Conservation (phyloP, 495 filamentous ascomycete species). For the Zalerion maritima region DNA sequence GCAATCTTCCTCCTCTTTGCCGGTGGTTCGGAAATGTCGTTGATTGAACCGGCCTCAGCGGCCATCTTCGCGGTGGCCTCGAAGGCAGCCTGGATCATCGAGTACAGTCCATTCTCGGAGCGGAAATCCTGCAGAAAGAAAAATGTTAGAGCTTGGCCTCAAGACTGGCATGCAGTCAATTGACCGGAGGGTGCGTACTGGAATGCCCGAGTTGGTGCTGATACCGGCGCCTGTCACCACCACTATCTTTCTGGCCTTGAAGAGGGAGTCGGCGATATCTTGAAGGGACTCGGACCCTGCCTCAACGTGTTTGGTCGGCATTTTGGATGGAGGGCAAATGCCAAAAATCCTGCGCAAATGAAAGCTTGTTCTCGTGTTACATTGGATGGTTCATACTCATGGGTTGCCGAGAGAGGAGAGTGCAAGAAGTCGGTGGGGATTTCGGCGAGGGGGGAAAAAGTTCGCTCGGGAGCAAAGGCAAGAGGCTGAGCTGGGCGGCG, state of each 20-base stretch:
- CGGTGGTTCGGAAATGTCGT: constrained; percentile 1
- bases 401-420: too few species aligned
- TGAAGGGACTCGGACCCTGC: constrained; percentile 35
- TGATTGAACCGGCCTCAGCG: too few species aligned
- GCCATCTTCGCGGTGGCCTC: constrained; percentile 28
- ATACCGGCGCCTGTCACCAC: constrained; percentile 59
- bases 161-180: background rate
- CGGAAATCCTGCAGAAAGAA: constrained; percentile 48
- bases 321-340: constrained; percentile 15
- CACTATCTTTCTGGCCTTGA: constrained; percentile 46
- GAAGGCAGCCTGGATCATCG: constrained; percentile 50
- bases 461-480: too few species aligned
- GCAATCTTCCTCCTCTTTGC: constrained; percentile 9
- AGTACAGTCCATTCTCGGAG: constrained; percentile 54
- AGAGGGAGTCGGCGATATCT: constrained; percentile 43
- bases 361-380: too few species aligned
- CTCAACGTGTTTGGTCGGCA: constrained; percentile 41
- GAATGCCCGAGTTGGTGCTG: constrained; percentile 59
- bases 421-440: too few species aligned
- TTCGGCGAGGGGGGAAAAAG: too few species aligned
- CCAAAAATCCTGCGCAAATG: too few species aligned
- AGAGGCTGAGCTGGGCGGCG: too few species aligned
- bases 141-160: constrained; percentile 12
- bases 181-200: constrained; percentile 29
- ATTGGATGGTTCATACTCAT: too few species aligned